These are phyloP conservation scores for Boletus mariae DNA, from an alignment of 1,284 basidiomycete genomes.

Conservation along the genomic window DNA sequence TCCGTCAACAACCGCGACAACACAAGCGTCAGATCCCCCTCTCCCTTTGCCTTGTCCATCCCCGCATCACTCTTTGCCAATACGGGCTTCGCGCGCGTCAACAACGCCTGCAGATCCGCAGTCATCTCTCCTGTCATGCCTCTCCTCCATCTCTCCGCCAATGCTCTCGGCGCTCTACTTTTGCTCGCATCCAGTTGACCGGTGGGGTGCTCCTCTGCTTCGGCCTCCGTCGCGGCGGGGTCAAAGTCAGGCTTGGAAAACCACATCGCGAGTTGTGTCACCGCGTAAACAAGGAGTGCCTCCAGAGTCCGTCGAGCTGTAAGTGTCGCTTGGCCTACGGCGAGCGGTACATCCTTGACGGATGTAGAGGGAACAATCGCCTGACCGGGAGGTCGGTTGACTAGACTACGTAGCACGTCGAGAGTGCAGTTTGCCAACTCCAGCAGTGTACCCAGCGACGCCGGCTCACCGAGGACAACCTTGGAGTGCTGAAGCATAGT, in stretches of 20 bases:
- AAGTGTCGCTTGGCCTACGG: slow-evolving; percentile 52
- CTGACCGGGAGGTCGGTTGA: slow-evolving; percentile 54
- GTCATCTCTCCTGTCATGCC: slow-evolving; percentile 79
- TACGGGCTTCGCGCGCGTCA: slow-evolving; percentile 61
- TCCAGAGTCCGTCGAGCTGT: slow-evolving; percentile 65
- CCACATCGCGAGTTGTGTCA: slow-evolving; percentile 77
- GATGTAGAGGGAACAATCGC: slow-evolving; percentile 42
- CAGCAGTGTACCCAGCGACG: slow-evolving; percentile 74
- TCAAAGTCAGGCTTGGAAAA: slow-evolving; percentile 67
- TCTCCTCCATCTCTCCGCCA: slow-evolving; percentile 62
- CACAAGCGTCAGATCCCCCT: slow-evolving; percentile 49
- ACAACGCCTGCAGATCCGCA: slow-evolving; percentile 61
- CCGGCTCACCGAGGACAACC: slow-evolving; percentile 71
- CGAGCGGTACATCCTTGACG: slow-evolving; percentile 42
- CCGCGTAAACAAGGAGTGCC: slow-evolving; percentile 66
- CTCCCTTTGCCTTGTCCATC: slow-evolving; percentile 9
- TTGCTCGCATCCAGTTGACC: slow-evolving; percentile 33
- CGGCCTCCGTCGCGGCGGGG: slow-evolving; percentile 35
- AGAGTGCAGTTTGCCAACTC: slow-evolving; percentile 72
- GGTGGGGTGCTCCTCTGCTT: slow-evolving; percentile 36
- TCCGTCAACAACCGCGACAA: slow-evolving; percentile 65
- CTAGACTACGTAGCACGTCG: slow-evolving; percentile 63
- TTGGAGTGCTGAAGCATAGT: slow-evolving; percentile 61
- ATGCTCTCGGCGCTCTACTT: slow-evolving; percentile 42
- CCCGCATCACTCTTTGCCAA: slow-evolving; percentile 51